Conservation (phyloP, 345 rosid species). For the Pistacia vera region DNA sequence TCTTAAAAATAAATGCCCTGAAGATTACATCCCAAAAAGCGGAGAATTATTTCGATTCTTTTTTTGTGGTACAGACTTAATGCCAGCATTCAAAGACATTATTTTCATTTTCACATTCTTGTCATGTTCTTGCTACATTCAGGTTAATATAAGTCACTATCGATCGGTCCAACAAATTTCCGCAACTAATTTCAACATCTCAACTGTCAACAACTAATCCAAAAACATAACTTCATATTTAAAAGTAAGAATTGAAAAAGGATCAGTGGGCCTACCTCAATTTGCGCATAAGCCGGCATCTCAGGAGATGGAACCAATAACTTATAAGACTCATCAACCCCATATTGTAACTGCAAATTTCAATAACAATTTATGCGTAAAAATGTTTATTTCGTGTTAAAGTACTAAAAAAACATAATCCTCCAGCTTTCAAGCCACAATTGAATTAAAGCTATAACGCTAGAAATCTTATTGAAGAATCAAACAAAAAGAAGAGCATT, state of each 20-base stretch:
- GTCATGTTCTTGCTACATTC: neutral
- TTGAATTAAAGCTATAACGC: too few species aligned
- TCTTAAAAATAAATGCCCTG: neutral
- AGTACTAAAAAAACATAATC: neutral
- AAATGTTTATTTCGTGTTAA: too few species aligned
- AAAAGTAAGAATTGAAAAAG: neutral
- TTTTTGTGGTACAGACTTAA: neutral
- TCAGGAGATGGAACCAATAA: slow-evolving; percentile 48
- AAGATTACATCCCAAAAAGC: neutral
- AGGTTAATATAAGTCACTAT: neutral
- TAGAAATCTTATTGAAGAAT: too few species aligned
- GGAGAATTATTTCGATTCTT: neutral
- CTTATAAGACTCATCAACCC: slow-evolving; percentile 67
- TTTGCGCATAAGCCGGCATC: slow-evolving; percentile 48
- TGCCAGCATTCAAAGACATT: neutral
- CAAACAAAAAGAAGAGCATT: too few species aligned
- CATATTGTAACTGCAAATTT: slow-evolving; percentile 58
- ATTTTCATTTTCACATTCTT: neutral
- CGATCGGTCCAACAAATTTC: neutral
- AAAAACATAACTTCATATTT: neutral
- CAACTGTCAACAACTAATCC: too few species aligned
- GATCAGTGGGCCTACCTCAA: slow-evolving; percentile 44
- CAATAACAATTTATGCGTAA: neutral
- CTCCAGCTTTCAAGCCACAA: too few species aligned
- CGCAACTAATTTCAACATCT: neutral